These are phyloP conservation scores for Citrullus mucosospermus DNA, from an alignment of 306 rosid species.

Conservation along the genomic window DNA sequence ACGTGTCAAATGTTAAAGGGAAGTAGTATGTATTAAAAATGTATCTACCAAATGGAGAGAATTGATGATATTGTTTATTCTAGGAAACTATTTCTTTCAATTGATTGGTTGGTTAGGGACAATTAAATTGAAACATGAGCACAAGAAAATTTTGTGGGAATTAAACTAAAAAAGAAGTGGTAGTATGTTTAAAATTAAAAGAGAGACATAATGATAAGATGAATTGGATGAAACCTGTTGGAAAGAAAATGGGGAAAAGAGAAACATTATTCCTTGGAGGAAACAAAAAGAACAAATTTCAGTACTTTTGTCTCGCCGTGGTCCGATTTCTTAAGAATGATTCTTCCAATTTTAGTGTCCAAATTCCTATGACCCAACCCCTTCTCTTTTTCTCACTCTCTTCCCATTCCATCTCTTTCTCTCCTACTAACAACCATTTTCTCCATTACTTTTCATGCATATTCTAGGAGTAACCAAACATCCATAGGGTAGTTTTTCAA, in stretches of 20 bases:
- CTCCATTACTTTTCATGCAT: neutral
- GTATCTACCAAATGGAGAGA: too few species aligned
- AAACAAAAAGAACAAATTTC: conserved; percentile 7
- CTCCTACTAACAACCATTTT: neutral
- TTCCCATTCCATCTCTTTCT: neutral
- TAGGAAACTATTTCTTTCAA: too few species aligned
- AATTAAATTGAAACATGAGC: too few species aligned
- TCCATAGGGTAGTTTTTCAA: too few species aligned
- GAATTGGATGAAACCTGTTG: neutral
- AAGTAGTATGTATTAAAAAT: too few species aligned
- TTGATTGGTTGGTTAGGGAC: too few species aligned
- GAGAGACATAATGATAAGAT: neutral
- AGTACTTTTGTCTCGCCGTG: conserved; percentile 14
- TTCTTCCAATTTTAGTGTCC: conserved; percentile 2
- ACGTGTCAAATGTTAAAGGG: too few species aligned
- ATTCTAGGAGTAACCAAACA: too few species aligned
- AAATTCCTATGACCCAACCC: neutral
- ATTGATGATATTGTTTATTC: too few species aligned
- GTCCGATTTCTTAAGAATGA: conserved; percentile 1
- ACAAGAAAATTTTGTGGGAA: too few species aligned
- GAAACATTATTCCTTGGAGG: neutral
- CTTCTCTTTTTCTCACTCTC: neutral
- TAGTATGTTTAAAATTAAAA: neutral
- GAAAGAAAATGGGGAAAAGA: too few species aligned
- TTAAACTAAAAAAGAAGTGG: too few species aligned